Percentiles rank a stretch among this genome's conserved stretches.
Conservation (phyloP, 139 green algal genomes). For the Ettlia oleoabundans region DNA sequence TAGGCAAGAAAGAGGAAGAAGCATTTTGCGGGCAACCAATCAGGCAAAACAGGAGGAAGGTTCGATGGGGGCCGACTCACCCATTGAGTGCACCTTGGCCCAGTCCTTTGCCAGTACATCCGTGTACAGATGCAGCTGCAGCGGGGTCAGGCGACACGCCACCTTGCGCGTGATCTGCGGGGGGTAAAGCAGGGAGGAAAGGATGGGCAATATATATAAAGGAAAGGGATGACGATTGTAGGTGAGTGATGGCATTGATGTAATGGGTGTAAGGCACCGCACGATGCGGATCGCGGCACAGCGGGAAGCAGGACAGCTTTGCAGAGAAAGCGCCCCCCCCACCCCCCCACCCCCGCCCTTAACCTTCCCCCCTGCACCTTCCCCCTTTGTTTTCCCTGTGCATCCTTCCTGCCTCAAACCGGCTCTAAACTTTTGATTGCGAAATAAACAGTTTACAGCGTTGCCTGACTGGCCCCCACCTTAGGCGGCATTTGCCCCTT, state of each 20-base stretch:
- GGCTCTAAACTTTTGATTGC: not conserved
- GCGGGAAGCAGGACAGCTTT: too few relatives aligned
- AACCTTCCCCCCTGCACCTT: too few relatives aligned
- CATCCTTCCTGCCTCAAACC: not conserved
- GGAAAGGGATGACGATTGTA: too few relatives aligned
- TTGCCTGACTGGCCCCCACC: conserved; percentile 1
- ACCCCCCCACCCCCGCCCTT: too few relatives aligned
- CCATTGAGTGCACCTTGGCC: conserved; percentile 27
- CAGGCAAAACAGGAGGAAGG: not conserved
- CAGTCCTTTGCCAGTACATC: conserved; percentile 60
- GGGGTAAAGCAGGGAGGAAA: not conserved
- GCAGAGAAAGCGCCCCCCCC: too few relatives aligned
- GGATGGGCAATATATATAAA: not conserved
- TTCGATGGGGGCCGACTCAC: not conserved
- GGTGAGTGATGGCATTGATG: too few relatives aligned
- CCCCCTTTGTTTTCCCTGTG: too few relatives aligned
- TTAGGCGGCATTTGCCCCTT: conserved; percentile 32
- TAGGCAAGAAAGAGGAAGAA: too few relatives aligned
- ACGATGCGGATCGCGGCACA: too few relatives aligned
- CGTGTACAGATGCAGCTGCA: conserved; percentile 52
- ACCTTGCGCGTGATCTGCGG: conserved; percentile 33
- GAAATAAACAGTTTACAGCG: too few relatives aligned
- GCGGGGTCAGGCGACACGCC: conserved; percentile 24
- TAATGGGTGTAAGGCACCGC: too few relatives aligned
- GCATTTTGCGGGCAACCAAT: too few relatives aligned